Percentiles rank a stretch among this genome's conserved stretches.
Evolutionary conservation across 2,329 filamentous ascomycete genomes (phyloP).

Genomic region (Eutypella sp.): DNA sequence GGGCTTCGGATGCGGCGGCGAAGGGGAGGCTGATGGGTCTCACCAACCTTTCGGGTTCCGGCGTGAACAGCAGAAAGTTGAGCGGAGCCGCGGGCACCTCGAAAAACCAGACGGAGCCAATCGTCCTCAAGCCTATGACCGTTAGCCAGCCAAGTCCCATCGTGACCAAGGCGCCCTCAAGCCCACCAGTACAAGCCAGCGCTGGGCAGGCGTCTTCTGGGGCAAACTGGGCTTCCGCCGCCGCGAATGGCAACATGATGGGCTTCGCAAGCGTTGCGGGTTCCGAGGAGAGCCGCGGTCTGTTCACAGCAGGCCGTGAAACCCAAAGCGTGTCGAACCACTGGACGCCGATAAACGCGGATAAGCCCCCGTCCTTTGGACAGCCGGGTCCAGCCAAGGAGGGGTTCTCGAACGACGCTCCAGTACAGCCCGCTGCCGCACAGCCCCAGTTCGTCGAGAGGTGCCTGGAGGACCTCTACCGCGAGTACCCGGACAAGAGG

Average conservation of each 20-base stretch:
- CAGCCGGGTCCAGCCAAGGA: neutral
- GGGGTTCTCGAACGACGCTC: neutral
- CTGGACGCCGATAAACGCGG: neutral
- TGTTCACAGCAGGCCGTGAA: neutral
- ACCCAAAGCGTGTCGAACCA: neutral
- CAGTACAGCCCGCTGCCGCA: neutral
- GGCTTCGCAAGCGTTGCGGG: neutral
- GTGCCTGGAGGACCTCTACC: conserved; percentile 16
- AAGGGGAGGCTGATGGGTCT: no score
- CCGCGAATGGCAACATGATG: neutral
- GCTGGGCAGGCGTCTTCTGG: neutral
- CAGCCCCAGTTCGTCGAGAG: neutral
- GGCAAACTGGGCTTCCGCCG: neutral
- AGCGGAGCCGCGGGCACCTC: no score
- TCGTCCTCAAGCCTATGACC: no score
- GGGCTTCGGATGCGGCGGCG: no score
- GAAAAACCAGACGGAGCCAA: no score
- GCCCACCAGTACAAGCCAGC: no score
- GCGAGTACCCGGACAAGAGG: conserved; percentile 13
- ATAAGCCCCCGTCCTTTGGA: neutral
- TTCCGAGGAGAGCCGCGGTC: neutral
- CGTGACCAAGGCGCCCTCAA: no score
- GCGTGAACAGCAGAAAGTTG: no score
- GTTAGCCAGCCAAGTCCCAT: no score
- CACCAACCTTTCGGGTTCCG: no score